Evolutionary conservation across 2,329 filamentous ascomycete genomes (phyloP).

Genomic region (Xylaria sp.): DNA sequence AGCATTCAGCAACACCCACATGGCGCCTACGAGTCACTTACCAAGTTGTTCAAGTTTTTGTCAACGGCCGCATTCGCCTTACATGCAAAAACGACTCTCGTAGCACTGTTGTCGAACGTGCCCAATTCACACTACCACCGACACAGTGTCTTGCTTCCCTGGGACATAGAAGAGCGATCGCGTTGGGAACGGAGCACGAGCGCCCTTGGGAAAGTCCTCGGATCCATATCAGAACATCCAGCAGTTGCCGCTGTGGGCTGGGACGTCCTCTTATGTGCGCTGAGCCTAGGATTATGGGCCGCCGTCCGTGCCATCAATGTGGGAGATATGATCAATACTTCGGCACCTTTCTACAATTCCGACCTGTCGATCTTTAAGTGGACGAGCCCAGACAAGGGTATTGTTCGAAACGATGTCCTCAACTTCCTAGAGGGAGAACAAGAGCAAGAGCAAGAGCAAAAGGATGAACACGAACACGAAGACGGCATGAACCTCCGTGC

Average conservation of each 20-base stretch:
- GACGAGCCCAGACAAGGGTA: background rate
- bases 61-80: constrained; percentile 58
- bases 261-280: constrained; percentile 67
- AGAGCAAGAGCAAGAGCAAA: constrained; percentile 20
- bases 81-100: constrained; percentile 57
- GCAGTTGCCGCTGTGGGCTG: constrained; percentile 66
- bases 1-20: constrained; percentile 55
- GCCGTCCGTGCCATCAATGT: constrained; percentile 63
- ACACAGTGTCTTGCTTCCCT: constrained; percentile 59
- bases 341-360: constrained; percentile 49
- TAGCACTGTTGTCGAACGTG: constrained; percentile 59
- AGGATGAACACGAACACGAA: constrained; percentile 28
- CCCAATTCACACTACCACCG: constrained; percentile 61
- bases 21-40: constrained; percentile 55
- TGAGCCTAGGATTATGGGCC: constrained; percentile 68
- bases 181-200: constrained; percentile 59
- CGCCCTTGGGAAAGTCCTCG: constrained; percentile 59
- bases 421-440: constrained; percentile 13
- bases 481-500: constrained; percentile 41
- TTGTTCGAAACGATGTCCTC: constrained; percentile 2
- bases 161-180: constrained; percentile 58
- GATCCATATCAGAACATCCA: constrained; percentile 66
- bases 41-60: constrained; percentile 59
- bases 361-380: background rate
- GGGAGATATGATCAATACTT: constrained; percentile 58